Evolutionary conservation across 2,329 filamentous ascomycete species (phyloP), one percentile per base, ranked within the genome.

Genomic region (Zelopaecilomyces penicillatus): DNA sequence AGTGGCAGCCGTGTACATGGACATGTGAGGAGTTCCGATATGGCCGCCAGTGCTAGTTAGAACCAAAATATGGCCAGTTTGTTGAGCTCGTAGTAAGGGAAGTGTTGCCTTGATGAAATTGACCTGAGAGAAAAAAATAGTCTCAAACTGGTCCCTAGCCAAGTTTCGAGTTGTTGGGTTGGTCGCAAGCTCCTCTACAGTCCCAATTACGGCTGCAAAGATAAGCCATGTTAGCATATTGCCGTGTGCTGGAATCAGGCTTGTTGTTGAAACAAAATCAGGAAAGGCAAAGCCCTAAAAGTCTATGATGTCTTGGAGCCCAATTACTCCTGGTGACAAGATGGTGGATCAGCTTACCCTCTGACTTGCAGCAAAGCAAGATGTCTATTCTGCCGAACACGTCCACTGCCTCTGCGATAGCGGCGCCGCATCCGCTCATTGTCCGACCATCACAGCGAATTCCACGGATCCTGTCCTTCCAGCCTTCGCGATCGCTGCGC

Each of bases 81-180:
- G 82, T 58, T 90, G 85, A 48, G 75, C 73, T 37, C 93, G 78
- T 63, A 97, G 83, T 44, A 82, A 75, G 1, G 91, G 89, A 26
- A 98, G 73, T 1, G 82, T 75, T 10, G 90, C 86, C 63, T 93
- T 94, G 69, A 97, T 94, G 61, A 95, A 87, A 66, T 97, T 97
- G 63, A 97, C 84, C 46, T 94, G 89, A 1, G 87, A 88, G 64
- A 97, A 97, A 71, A 94, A 97, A 57, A 95, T 88, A 51, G 82
- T 82, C 64, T 97, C 91, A 62, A 97, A 96, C 62, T 96, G 91
- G 58, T 95, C 87, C 49, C 86, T 80, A 32, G 94, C 83, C 12
- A 96, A 76, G 47, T 83, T 88, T 54, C 83, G 76, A 1, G 87
- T 89, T 37, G 81, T 76, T 4, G 76, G 74, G 27, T 75, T 83